A percentile compares a stretch with the other conserved stretches of the same genome.
Conservation (phyloP, 164 flowering plant species). For the Vitis labrusca region DNA sequence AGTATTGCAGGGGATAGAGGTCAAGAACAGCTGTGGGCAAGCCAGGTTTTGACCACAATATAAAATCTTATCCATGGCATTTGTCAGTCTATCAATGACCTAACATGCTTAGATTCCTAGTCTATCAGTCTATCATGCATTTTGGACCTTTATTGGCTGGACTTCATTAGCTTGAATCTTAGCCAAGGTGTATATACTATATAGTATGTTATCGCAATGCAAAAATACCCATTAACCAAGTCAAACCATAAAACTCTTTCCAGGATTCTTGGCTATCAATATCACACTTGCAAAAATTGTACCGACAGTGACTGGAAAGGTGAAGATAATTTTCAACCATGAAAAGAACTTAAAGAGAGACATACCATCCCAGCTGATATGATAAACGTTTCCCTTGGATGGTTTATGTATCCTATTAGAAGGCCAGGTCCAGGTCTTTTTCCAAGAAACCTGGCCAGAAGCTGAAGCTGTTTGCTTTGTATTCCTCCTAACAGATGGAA, state of each 20-base stretch:
- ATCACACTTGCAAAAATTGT: too few relatives aligned
- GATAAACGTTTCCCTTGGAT: neutral
- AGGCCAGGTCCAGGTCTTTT: neutral
- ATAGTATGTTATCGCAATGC: neutral
- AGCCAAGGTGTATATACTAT: neutral
- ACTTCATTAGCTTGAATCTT: neutral
- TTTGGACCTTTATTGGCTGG: neutral
- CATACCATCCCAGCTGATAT: constrained; percentile 4
- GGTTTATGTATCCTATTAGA: neutral
- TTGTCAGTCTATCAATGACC: too few relatives aligned
- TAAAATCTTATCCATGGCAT: too few relatives aligned
- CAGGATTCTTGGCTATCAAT: too few relatives aligned
- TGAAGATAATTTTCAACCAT: neutral
- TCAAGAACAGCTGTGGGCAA: too few relatives aligned
- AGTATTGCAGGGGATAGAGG: too few relatives aligned
- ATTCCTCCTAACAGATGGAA: neutral
- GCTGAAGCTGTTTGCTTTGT: neutral
- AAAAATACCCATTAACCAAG: neutral
- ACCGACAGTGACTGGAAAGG: neutral
- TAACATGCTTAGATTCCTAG: too few relatives aligned
- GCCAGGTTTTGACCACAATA: too few relatives aligned
- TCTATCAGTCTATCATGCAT: too few relatives aligned
- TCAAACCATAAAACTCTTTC: neutral
- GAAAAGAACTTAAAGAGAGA: neutral
- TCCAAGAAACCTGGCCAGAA: neutral